Percentiles rank a stretch among this genome's conserved stretches.
These are phyloP conservation scores for Fusarium graminum DNA, from an alignment of 2,329 filamentous ascomycete genomes.

Conservation along the genomic window DNA sequence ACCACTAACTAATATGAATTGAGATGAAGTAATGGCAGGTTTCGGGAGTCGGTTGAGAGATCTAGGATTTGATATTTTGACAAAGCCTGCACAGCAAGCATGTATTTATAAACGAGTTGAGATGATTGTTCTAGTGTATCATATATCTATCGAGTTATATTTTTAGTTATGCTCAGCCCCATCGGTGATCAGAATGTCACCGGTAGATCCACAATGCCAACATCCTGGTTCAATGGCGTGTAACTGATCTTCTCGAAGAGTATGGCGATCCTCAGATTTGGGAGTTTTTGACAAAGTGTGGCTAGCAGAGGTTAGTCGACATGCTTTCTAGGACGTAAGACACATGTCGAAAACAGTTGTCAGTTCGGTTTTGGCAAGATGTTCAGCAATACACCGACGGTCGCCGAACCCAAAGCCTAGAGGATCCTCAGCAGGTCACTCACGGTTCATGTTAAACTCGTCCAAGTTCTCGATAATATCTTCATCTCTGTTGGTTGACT, in stretches of 20 bases:
- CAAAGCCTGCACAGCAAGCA: no score
- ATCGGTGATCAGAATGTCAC: constrained; percentile 15
- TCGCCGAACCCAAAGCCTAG: constrained; percentile 62
- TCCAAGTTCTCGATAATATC: constrained; percentile 58
- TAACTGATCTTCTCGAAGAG: constrained; percentile 29
- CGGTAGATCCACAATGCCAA: constrained; percentile 22
- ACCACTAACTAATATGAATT: no score
- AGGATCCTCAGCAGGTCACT: constrained; percentile 49
- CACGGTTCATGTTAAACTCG: constrained; percentile 59
- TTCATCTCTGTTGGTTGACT: constrained; percentile 62
- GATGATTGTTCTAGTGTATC: not conserved
- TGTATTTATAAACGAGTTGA: not conserved
- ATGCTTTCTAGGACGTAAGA: fast-evolving
- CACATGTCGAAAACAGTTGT: constrained; percentile 22
- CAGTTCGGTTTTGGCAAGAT: constrained; percentile 51
- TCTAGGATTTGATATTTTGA: no score
- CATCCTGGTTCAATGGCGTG: constrained; percentile 23
- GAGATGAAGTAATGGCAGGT: no score
- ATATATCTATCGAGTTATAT: no score
- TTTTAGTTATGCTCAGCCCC: no score
- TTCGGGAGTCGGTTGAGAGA: no score
- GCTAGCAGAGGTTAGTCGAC: not conserved
- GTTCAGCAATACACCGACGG: constrained; percentile 62
- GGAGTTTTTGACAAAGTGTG: constrained; percentile 20
- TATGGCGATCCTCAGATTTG: constrained; percentile 18